Conservation (phyloP, 805 yeast species). For the Schwanniomyces occidentalis region DNA sequence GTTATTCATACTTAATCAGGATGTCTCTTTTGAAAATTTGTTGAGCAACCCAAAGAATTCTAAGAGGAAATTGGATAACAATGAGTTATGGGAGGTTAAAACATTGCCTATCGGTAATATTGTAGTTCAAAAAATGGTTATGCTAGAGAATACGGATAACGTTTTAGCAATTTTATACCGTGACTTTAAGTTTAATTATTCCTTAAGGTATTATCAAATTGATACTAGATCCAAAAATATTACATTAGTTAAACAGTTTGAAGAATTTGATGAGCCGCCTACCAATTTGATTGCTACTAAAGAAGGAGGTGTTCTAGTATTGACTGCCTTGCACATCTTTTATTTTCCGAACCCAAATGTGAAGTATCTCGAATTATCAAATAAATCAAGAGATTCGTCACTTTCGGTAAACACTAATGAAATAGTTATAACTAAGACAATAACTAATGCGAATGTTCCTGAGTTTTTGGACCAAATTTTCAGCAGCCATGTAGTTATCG, state of each 20-base stretch:
- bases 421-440: constrained; percentile 20
- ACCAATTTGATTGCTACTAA: constrained; percentile 20
- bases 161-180: constrained; percentile 32
- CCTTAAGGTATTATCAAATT: constrained; percentile 30
- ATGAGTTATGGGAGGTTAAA: constrained; percentile 5
- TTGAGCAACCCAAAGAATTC: constrained; percentile 3
- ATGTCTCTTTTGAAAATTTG: not conserved
- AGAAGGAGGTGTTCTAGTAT: constrained; percentile 28
- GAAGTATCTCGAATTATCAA: constrained; percentile 9
- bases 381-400: constrained; percentile 5
- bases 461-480: not conserved
- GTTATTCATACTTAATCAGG: constrained; percentile 11
- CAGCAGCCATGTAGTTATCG: constrained; percentile 18
- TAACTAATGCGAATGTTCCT: constrained; percentile 4
- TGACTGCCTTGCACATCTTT: constrained; percentile 25
- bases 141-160: constrained; percentile 4
- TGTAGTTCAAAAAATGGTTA: constrained; percentile 16
- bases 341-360: constrained; percentile 26
- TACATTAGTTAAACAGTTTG: constrained; percentile 21
- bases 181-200: constrained; percentile 32
- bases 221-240: constrained; percentile 7
- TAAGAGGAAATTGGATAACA: constrained; percentile 1
- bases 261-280: constrained; percentile 32
- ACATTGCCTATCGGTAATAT: constrained; percentile 19
- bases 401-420: constrained; percentile 13